Percentiles rank a stretch among this genome's conserved stretches.
Conservation (phyloP, 805 yeast species). For the Wickerhamiella galacta region DNA sequence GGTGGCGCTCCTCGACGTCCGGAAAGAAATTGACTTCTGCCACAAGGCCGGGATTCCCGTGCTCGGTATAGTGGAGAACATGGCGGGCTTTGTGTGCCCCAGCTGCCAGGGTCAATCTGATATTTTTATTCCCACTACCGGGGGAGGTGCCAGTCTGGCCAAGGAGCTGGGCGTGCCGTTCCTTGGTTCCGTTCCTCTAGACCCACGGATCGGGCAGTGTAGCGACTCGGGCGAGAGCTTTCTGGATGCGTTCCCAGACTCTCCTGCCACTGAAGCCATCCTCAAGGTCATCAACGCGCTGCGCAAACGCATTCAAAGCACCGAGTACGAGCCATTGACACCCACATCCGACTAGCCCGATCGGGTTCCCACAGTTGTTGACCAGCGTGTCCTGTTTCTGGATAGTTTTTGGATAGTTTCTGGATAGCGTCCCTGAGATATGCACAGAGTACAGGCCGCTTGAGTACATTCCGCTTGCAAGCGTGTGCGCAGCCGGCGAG, state of each 20-base stretch:
- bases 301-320: neutral
- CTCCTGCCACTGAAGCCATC: constrained; percentile 83
- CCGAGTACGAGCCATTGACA: no score
- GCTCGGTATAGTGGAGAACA: constrained; percentile 86
- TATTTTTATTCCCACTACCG: constrained; percentile 89
- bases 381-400: no score
- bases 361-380: no score
- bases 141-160: constrained; percentile 82
- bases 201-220: constrained; percentile 80
- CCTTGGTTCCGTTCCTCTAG: constrained; percentile 86
- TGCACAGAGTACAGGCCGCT: no score
- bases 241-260: constrained; percentile 62
- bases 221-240: constrained; percentile 82
- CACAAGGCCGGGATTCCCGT: constrained; percentile 74
- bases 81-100: constrained; percentile 98
- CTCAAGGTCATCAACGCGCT: constrained; percentile 46
- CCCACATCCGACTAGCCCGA: no score
- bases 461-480: no score
- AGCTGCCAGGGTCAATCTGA: constrained; percentile 77
- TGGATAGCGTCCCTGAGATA: no score
- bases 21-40: constrained; percentile 93
- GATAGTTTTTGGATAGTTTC: no score
- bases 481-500: no score
- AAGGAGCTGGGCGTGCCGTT: constrained; percentile 62
- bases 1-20: constrained; percentile 82